Percentiles rank a stretch among this genome's conserved stretches.
These are phyloP conservation scores for Samsoniella hepiali DNA, from an alignment of 2,329 filamentous ascomycete genomes.

Conservation along the genomic window DNA sequence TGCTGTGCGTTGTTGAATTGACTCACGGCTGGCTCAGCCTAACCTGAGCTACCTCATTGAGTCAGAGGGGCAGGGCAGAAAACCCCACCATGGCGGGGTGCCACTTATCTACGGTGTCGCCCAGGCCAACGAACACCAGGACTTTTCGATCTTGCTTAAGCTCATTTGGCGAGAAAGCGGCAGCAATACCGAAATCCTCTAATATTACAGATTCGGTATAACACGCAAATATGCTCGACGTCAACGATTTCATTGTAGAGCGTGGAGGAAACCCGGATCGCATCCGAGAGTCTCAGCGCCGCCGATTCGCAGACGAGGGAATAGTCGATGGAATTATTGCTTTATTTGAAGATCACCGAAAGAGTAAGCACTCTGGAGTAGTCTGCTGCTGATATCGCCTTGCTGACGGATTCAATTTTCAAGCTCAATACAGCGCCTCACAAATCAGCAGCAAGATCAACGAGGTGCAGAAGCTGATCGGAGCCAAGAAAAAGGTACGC, in stretches of 20 bases:
- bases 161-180: not conserved
- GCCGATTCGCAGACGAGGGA: slow-evolving; percentile 75
- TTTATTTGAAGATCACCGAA: slow-evolving; percentile 80
- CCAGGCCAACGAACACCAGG: slow-evolving; percentile 4
- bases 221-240: slow-evolving; percentile 61
- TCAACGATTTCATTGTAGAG: slow-evolving; percentile 76
- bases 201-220: not conserved
- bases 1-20: not conserved
- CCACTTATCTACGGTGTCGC: not conserved
- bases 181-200: not conserved
- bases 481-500: slow-evolving; percentile 78
- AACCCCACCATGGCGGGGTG: slow-evolving; percentile 17
- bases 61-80: slow-evolving; percentile 19
- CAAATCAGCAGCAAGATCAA: slow-evolving; percentile 86
- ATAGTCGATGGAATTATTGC: slow-evolving; percentile 87
- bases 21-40: not conserved
- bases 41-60: slow-evolving; percentile 5
- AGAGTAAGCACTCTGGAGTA: slow-evolving; percentile 47
- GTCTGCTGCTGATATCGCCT: not conserved
- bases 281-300: slow-evolving; percentile 87
- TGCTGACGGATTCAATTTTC: not conserved
- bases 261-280: slow-evolving; percentile 87
- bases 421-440: slow-evolving; percentile 68
- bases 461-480: slow-evolving; percentile 84
- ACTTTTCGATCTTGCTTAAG: not conserved